Conservation (phyloP, 805 yeast genomes). For the Scheffersomyces coipomensis region DNA sequence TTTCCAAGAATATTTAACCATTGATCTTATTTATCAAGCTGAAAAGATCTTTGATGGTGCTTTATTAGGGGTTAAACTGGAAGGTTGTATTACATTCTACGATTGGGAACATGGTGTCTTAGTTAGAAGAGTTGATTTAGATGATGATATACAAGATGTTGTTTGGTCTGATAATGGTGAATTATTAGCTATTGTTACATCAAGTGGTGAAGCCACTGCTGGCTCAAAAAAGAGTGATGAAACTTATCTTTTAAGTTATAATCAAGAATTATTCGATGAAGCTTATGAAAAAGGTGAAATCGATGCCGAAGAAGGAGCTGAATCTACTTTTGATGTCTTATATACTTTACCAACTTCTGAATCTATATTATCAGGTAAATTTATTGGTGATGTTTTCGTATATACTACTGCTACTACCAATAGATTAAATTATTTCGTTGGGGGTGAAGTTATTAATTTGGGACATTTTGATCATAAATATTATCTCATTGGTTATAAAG, state of each 20-base stretch:
- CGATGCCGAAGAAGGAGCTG: constrained; percentile 86
- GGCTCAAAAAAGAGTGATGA: constrained; percentile 44
- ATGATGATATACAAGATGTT: constrained; percentile 69
- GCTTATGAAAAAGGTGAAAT: constrained; percentile 57
- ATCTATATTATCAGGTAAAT: constrained; percentile 80
- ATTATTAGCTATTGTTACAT: constrained; percentile 65
- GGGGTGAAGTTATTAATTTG: constrained; percentile 87
- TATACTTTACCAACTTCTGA: constrained; percentile 72
- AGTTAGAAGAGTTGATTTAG: constrained; percentile 86
- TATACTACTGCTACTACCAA: constrained; percentile 79
- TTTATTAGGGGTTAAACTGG: constrained; percentile 80
- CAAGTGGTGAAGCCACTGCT: constrained; percentile 21
- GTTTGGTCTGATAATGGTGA: constrained; percentile 95
- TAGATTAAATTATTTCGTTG: constrained; percentile 91
- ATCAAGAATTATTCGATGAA: constrained; percentile 62
- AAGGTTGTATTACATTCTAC: constrained; percentile 81
- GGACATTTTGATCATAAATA: constrained; percentile 89
- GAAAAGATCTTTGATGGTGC: constrained; percentile 87
- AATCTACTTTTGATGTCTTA: constrained; percentile 78
- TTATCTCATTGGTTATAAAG: constrained; percentile 85
- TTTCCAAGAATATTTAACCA: constrained; percentile 72
- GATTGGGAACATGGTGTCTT: constrained; percentile 90
- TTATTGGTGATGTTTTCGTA: constrained; percentile 97
- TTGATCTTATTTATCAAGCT: constrained; percentile 68
- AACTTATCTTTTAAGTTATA: constrained; percentile 75